These are phyloP conservation scores for Nannizziopsis arthrosporioides DNA, from an alignment of 2,329 filamentous ascomycete genomes.

Conservation along the genomic window DNA sequence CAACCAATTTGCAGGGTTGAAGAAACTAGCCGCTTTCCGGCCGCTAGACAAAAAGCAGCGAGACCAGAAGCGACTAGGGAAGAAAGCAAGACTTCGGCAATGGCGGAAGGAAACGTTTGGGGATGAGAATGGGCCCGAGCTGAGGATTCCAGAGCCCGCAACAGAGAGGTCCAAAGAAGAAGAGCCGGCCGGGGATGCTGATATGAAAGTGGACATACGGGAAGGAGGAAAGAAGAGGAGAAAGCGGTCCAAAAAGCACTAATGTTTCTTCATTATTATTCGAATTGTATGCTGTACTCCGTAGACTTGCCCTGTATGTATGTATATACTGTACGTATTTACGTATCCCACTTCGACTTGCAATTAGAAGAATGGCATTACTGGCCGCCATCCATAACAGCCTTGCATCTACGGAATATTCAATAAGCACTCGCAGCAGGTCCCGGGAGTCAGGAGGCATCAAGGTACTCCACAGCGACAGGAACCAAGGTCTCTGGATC, in stretches of 20 bases:
- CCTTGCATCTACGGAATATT: no score
- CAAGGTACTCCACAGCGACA: background rate
- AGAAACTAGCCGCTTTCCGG: constrained; percentile 85
- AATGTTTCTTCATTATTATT: background rate
- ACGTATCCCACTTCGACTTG: no score
- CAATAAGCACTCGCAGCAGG: no score
- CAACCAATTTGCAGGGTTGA: constrained; percentile 83
- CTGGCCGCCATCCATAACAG: no score
- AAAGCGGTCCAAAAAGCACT: constrained; percentile 37
- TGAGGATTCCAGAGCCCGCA: constrained; percentile 16
- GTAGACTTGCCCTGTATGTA: no score
- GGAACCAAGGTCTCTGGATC: background rate
- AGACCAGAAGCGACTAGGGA: constrained; percentile 78
- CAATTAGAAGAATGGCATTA: no score
- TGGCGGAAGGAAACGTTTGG: constrained; percentile 67
- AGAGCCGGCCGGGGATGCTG: constrained; percentile 17
- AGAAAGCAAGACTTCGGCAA: constrained; percentile 80
- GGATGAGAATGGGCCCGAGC: constrained; percentile 41
- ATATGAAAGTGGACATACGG: constrained; percentile 32
- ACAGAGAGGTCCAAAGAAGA: constrained; percentile 14
- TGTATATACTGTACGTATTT: no score
- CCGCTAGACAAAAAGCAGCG: constrained; percentile 79
- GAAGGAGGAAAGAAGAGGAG: constrained; percentile 32
- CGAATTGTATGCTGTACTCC: background rate
- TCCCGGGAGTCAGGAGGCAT: background rate